These are phyloP conservation scores for Dichotomopilus funicola DNA, from an alignment of 2,329 filamentous ascomycete genomes.

Conservation along the genomic window DNA sequence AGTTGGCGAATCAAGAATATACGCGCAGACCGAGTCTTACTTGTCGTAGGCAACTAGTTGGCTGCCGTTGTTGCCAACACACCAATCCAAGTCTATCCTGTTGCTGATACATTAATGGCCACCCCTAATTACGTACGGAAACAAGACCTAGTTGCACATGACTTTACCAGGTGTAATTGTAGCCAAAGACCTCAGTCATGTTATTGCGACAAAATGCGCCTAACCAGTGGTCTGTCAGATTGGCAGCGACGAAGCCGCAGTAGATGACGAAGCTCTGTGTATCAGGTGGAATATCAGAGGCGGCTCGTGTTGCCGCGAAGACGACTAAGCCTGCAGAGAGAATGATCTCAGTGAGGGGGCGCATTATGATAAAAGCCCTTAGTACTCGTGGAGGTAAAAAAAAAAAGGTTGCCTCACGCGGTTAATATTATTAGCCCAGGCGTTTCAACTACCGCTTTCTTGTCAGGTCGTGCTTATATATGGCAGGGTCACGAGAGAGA, in stretches of 20 bases:
- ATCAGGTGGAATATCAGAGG: background rate
- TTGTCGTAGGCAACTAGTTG: conserved; percentile 18
- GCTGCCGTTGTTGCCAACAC: conserved; percentile 26
- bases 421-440: too few species aligned
- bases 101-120: too few species aligned
- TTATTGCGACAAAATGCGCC: conserved; percentile 37
- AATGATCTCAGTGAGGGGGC: background rate
- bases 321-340: conserved; percentile 1
- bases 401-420: too few species aligned
- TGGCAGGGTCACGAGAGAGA: too few species aligned
- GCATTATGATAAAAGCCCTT: conserved; percentile 1
- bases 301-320: background rate
- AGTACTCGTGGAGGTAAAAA: background rate
- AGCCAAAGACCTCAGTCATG: conserved; percentile 29
- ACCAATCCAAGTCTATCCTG: conserved; percentile 34
- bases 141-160: background rate
- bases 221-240: conserved; percentile 29
- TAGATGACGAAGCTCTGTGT: conserved; percentile 27
- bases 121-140: background rate
- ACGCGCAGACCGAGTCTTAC: conserved; percentile 9
- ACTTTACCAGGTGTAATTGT: conserved; percentile 36
- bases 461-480: too few species aligned
- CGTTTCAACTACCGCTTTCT: too few species aligned
- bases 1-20: background rate
- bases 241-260: conserved; percentile 33